Base-by-base conservation (phyloP, 345 rosid species). In the Mercurialis annua region DNA sequence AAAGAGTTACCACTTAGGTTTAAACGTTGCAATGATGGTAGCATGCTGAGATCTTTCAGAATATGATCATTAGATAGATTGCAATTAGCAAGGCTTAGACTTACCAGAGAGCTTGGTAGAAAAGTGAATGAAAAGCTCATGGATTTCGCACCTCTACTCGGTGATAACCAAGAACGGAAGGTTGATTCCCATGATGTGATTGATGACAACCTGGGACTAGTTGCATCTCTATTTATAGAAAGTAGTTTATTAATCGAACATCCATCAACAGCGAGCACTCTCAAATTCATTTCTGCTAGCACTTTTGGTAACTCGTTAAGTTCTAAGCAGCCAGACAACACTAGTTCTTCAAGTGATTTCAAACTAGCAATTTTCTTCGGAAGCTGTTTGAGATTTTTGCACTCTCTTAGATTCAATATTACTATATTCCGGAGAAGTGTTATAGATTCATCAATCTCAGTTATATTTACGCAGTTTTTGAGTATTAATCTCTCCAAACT, bases 331-430 rank as follows among this genome's bases (percentile, higher is more conserved):
- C 73, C 71, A 20, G 64, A 67, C 9, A 77, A 23, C 52, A 17
- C 21, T 14, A 77, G 71, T 38, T 33, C 46, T 24, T 64, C 29
- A 7, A 77, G 74, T 50, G 77, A 68, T 29, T 27, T n/a, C 29
- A 77, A 2, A 51, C 8, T 6, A n/a, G 54, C 46, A 31, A 75
- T 70, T n/a, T n/a, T 24, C 0, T 10, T n/a, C 15, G 79, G 71
- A 53, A 76, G 65, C 36, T 48, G 53, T 43, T 6, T 27, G 14
- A 76, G 64, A 42, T 18, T 72, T 55, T 27, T 65, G 60, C 81
- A 77, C 16, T 17, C 50, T 64, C 64, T 48, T n/a, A 74, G 30
- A 42, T 46, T 74, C 12, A 74, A 20, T 3, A 34, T 0, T 11
- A 29, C 8, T 11, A 29, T n/a, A 27, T 23, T 44, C 15, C 50